Percentiles rank a stretch among this genome's conserved stretches.
Evolutionary conservation across 2,329 filamentous ascomycete genomes (phyloP).

Genomic region (Fusarium sp.): DNA sequence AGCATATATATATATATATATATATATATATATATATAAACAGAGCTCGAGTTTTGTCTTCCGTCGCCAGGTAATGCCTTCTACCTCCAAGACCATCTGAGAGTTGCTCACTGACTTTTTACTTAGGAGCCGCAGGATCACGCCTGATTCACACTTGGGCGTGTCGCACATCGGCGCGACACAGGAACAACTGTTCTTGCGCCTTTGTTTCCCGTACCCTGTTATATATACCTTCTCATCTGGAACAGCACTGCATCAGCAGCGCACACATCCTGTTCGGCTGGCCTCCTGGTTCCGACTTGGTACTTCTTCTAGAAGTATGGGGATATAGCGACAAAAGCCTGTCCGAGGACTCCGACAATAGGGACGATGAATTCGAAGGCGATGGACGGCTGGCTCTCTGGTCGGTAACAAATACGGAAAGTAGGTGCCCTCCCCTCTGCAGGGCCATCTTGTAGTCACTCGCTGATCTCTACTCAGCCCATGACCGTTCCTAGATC

Average conservation of each 20-base stretch:
- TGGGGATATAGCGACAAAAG: neutral
- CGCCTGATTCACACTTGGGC: too few relatives aligned
- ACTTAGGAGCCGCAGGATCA: neutral
- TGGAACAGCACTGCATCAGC: neutral
- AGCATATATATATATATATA: too few relatives aligned
- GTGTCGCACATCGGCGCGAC: neutral
- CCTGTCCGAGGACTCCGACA: neutral
- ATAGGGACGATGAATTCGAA: too few relatives aligned
- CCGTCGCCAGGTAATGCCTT: neutral
- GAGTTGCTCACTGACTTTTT: neutral
- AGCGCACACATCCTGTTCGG: neutral
- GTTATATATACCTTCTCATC: neutral
- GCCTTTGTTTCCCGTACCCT: neutral
- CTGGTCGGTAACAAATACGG: neutral
- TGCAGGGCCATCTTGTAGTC: neutral
- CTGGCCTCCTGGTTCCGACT: neutral
- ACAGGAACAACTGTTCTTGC: neutral
- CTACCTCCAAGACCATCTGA: neutral
- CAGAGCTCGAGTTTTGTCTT: neutral
- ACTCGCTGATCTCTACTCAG: neutral
- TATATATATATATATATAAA: neutral
- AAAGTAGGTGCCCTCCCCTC: neutral
- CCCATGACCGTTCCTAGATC: neutral
- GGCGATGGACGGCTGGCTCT: too few relatives aligned
- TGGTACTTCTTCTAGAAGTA: neutral